These are phyloP conservation scores for Xerocomus nothofagi DNA, from an alignment of 1,284 basidiomycete genomes.

Conservation along the genomic window DNA sequence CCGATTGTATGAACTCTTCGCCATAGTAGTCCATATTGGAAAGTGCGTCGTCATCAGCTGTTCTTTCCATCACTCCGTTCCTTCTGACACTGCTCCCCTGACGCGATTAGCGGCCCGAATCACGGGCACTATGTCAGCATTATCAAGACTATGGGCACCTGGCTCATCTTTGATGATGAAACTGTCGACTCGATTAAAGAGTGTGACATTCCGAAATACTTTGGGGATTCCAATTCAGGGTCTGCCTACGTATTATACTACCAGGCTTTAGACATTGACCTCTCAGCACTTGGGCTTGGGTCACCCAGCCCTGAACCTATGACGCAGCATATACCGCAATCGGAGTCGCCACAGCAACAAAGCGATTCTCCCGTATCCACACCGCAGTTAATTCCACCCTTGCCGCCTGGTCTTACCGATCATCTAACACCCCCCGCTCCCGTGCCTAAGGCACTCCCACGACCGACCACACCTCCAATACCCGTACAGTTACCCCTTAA, in stretches of 20 bases:
- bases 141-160: slow-evolving; percentile 81
- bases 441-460: slow-evolving; percentile 35
- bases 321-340: slow-evolving; percentile 19
- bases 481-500: slow-evolving; percentile 13
- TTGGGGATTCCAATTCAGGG: slow-evolving; percentile 87
- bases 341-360: slow-evolving; percentile 14
- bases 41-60: slow-evolving; percentile 66
- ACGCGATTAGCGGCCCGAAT: slow-evolving; percentile 75
- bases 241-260: slow-evolving; percentile 98
- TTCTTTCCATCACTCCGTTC: not conserved
- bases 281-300: slow-evolving; percentile 64
- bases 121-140: slow-evolving; percentile 98
- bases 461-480: slow-evolving; percentile 23
- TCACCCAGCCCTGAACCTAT: slow-evolving; percentile 28
- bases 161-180: slow-evolving; percentile 97
- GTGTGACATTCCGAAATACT: slow-evolving; percentile 89
- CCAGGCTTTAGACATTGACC: slow-evolving; percentile 87
- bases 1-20: slow-evolving; percentile 90
- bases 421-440: slow-evolving; percentile 38
- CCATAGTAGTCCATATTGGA: slow-evolving; percentile 97
- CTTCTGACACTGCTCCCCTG: slow-evolving; percentile 20
- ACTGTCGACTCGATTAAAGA: slow-evolving; percentile 88
- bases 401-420: slow-evolving; percentile 54
- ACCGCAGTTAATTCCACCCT: slow-evolving; percentile 32
- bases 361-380: slow-evolving; percentile 31